Percentiles rank a stretch among this genome's conserved stretches.
These are phyloP conservation scores for Abortiporus biennis DNA, from an alignment of 1,284 basidiomycete species.

Conservation along the genomic window DNA sequence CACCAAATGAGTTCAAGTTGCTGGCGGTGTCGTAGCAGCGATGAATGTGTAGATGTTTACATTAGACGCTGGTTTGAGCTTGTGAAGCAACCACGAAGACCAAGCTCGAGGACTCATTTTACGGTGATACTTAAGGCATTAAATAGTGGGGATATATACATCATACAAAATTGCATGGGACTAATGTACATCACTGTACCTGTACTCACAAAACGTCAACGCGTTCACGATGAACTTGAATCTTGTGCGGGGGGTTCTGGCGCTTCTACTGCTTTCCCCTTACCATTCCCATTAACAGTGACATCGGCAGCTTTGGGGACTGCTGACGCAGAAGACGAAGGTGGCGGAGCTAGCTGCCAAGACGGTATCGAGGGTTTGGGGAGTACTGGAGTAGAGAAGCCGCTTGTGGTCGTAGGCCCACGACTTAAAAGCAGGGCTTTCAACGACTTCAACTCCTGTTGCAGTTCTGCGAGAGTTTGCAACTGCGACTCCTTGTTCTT, in stretches of 20 bases:
- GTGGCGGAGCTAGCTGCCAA: constrained; percentile 67
- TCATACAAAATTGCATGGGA: not conserved
- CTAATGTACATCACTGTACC: not conserved
- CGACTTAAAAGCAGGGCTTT: constrained; percentile 89
- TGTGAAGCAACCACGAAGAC: too few relatives aligned
- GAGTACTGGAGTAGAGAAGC: constrained; percentile 43
- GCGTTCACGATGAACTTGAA: constrained; percentile 14
- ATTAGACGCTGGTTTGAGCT: too few relatives aligned
- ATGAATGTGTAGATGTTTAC: not conserved
- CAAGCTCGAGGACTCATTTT: too few relatives aligned
- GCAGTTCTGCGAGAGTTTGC: constrained; percentile 78
- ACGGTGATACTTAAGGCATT: too few relatives aligned
- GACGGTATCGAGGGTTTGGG: constrained; percentile 76
- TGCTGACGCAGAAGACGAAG: constrained; percentile 17
- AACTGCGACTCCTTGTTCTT: constrained; percentile 84
- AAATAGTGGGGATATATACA: not conserved
- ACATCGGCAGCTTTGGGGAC: constrained; percentile 10
- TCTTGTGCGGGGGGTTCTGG: too few relatives aligned
- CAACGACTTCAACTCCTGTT: constrained; percentile 92
- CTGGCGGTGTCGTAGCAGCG: not conserved
- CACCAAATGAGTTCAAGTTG: not conserved
- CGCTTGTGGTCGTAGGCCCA: constrained; percentile 45
- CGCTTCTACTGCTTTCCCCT: constrained; percentile 26
- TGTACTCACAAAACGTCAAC: too few relatives aligned
- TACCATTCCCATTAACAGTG: constrained; percentile 20